Base-by-base conservation (phyloP, 1,284 basidiomycete genomes). In the Vanrija pseudolonga region DNA sequence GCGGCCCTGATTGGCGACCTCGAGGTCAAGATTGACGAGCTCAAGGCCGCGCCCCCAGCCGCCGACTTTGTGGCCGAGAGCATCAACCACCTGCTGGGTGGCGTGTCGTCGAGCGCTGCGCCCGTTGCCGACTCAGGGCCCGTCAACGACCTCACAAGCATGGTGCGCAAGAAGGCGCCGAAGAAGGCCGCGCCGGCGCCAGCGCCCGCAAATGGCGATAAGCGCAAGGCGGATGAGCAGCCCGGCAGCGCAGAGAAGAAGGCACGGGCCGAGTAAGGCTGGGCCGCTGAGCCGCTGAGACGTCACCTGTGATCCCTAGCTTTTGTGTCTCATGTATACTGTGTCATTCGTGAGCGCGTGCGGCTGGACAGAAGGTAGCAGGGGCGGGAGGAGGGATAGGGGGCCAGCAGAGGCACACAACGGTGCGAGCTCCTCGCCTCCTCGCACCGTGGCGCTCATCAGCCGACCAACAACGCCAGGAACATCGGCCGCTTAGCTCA, bases 21-120 rank as follows among this genome's bases (percentile, higher is more conserved):
- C 24, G 85, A 85, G 6, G 74, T 87, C 47, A 93, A 93, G 84
- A 89, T 93, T 18, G 91, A 94, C 51, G 90, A 94, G 65, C 32
- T 94, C 23, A 91, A 89, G 72, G 84, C 84, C 3, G 81, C 84
- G 5, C 89, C 90, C 0, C 83, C 83, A 46, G 59, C 62, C 1
- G 82, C 85, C 12, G 73, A 58, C 71, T 78, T 49, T 64, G 77
- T 59, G 72, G 63, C 79, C 32, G 70, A 66, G 49, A 65, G 63
- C 50, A 74, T 77, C 54, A 68, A 69, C 53, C 73, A 76, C 55
- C 61, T 77, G 17, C 63, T 76, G n/a, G 75, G 74, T 39, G 61
- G 85, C 85, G n/a, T n/a, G n/a, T 5, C 84, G 18, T 47, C 40
- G 19, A 42, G 42, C 26, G 50, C 55, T 1, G 47, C 57, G 2